These are phyloP conservation scores for Dryadomyces quercivorus DNA, from an alignment of 2,329 filamentous ascomycete genomes.

Conservation along the genomic window DNA sequence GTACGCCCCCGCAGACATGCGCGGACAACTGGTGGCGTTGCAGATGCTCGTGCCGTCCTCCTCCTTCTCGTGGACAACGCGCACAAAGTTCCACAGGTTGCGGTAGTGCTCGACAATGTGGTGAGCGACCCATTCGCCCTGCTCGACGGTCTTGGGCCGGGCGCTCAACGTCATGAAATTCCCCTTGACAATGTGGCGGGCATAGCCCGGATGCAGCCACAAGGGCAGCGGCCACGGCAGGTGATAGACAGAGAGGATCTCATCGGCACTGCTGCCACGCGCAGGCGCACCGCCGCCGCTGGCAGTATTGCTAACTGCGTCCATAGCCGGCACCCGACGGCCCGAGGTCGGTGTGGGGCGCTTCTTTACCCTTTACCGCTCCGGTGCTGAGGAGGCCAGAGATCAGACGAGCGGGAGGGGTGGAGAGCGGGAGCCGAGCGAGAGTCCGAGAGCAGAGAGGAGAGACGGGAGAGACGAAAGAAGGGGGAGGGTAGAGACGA, in stretches of 20 bases:
- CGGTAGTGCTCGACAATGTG: constrained; percentile 92
- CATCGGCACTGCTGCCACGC: constrained; percentile 33
- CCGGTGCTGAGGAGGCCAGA: too few species aligned
- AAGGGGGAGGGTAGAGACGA: too few species aligned
- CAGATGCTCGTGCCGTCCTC: constrained; percentile 68
- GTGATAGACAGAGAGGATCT: constrained; percentile 27
- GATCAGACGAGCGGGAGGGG: too few species aligned
- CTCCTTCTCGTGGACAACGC: constrained; percentile 78
- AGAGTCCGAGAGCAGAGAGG: neutral
- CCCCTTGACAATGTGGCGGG: constrained; percentile 84
- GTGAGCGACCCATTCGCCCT: constrained; percentile 91
- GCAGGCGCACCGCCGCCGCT: too few species aligned
- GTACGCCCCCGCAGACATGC: constrained; percentile 87
- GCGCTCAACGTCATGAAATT: constrained; percentile 96
- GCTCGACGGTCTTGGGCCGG: constrained; percentile 83
- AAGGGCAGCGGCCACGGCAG: constrained; percentile 56
- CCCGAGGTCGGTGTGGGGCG: too few species aligned
- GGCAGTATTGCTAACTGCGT: neutral
- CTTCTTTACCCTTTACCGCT: too few species aligned
- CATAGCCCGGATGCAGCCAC: constrained; percentile 64
- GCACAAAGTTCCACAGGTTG: constrained; percentile 77
- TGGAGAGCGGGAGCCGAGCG: neutral
- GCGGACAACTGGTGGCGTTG: constrained; percentile 72
- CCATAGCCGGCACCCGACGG: neutral
- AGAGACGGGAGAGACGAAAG: neutral